Evolutionary conservation across 768 basidiomycete genomes (phyloP).

Genomic region (Hericium coralloides): DNA sequence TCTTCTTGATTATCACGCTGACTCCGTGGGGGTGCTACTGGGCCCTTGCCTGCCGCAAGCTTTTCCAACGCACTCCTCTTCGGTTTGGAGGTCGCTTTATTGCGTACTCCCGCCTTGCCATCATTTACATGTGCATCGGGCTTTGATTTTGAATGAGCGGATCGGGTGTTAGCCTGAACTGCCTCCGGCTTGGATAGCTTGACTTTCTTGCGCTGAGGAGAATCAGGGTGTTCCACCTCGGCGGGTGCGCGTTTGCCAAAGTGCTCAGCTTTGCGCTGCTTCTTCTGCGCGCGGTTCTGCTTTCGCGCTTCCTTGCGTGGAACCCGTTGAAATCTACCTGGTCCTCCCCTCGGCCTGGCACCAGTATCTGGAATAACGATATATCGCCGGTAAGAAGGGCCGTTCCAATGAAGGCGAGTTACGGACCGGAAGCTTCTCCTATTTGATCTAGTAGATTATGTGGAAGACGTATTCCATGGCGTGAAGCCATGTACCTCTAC

Average conservation of each 20-base stretch:
- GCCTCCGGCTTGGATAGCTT: constrained; percentile 18
- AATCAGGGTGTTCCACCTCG: constrained; percentile 36
- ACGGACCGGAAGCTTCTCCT: constrained; percentile 3
- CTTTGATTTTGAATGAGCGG: background rate
- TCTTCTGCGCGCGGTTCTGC: constrained; percentile 47
- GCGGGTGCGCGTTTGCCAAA: constrained; percentile 30
- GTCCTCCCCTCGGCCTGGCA: background rate
- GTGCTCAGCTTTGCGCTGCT: constrained; percentile 53
- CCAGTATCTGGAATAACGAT: background rate
- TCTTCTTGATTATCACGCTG: constrained; percentile 64
- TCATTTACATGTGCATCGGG: background rate
- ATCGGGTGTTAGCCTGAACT: background rate
- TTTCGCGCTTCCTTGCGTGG: constrained; percentile 60
- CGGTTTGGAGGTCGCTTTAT: constrained; percentile 5
- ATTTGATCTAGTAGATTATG: constrained; percentile 8
- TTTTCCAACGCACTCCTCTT: constrained; percentile 30
- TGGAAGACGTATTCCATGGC: constrained; percentile 5
- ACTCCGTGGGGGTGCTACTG: constrained; percentile 18
- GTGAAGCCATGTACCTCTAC: background rate
- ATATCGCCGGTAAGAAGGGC: background rate
- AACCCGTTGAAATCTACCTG: constrained; percentile 7
- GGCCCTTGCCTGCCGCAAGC: constrained; percentile 15
- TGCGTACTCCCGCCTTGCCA: constrained; percentile 3
- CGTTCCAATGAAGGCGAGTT: background rate
- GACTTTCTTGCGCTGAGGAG: constrained; percentile 42